phyloP scores from a whole-genome alignment of 441 rosid species.

The Biscutella laevigata region DNA sequence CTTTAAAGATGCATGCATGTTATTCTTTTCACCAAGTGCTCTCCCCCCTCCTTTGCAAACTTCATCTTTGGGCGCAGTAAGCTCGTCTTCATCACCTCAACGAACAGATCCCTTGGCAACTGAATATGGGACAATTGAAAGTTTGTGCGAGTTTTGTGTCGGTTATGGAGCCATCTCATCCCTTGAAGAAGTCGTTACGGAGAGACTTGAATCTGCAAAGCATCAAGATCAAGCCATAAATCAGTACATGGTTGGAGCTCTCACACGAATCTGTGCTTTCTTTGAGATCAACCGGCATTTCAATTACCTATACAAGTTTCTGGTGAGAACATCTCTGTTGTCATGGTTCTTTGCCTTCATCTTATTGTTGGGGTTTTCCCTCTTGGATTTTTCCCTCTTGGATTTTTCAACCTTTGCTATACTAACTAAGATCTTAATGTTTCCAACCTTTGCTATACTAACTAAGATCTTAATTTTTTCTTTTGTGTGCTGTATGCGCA shows the following conservation, averaged over 20 bases:
- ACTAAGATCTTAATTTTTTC: background rate
- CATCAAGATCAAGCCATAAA: conserved; percentile 49
- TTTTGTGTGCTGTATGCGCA: background rate
- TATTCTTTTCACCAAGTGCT: conserved; percentile 75
- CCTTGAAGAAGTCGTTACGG: conserved; percentile 77
- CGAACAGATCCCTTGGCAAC: conserved; percentile 85
- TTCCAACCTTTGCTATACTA: background rate
- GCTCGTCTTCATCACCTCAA: conserved; percentile 84
- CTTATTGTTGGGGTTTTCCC: background rate
- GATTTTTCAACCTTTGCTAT: background rate
- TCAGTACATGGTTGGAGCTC: conserved; percentile 62
- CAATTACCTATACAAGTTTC: conserved; percentile 85
- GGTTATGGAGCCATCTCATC: conserved; percentile 81
- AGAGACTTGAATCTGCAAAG: conserved; percentile 54
- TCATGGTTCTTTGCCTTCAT: conserved; percentile 11
- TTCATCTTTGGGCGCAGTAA: conserved; percentile 41
- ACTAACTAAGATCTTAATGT: no score
- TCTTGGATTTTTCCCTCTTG: background rate
- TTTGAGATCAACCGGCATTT: conserved; percentile 86
- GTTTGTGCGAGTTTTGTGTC: conserved; percentile 68
- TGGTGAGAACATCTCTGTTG: conserved; percentile 41
- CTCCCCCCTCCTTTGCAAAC: conserved; percentile 75
- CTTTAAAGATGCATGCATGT: conserved; percentile 68
- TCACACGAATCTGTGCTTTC: conserved; percentile 76
- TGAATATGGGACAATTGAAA: conserved; percentile 92